Evolutionary conservation across 2,329 filamentous ascomycete genomes (phyloP).

Genomic region (Botryotinia calthae): DNA sequence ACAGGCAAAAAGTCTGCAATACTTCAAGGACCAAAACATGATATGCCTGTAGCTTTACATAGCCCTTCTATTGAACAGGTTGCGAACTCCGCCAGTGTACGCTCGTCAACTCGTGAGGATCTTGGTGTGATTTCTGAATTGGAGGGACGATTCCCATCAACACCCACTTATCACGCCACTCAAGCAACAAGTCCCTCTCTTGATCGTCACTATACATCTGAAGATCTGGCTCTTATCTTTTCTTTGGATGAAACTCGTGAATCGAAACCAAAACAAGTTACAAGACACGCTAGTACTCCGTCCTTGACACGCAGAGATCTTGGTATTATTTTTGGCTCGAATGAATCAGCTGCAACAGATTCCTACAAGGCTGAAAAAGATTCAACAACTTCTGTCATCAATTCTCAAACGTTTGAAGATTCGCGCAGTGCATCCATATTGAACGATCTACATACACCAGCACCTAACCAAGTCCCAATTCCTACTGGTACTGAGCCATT

Average conservation of each 20-base stretch:
- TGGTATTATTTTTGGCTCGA: not conserved
- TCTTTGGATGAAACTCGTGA: not conserved
- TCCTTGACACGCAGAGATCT: not conserved
- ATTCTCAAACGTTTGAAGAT: not conserved
- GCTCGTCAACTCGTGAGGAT: not conserved
- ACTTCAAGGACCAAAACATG: not conserved
- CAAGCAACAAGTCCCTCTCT: not conserved
- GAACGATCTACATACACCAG: not conserved
- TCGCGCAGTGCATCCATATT: not conserved
- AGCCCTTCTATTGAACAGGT: not conserved
- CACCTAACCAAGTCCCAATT: not conserved
- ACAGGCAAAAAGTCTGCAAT: not conserved
- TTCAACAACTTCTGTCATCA: too few relatives aligned
- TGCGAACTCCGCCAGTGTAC: not conserved
- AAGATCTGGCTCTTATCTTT: not conserved
- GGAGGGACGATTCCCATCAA: not conserved
- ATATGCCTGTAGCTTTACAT: not conserved
- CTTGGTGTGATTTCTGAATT: not conserved
- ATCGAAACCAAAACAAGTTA: not conserved
- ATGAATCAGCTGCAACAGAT: not conserved
- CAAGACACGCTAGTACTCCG: not conserved
- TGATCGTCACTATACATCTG: conserved; percentile 8
- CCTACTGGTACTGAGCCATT: not conserved
- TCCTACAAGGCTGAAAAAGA: not conserved
- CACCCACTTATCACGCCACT: not conserved